These are phyloP conservation scores for Huntiella decipiens DNA, from an alignment of 2,329 filamentous ascomycete species.

Conservation along the genomic window DNA sequence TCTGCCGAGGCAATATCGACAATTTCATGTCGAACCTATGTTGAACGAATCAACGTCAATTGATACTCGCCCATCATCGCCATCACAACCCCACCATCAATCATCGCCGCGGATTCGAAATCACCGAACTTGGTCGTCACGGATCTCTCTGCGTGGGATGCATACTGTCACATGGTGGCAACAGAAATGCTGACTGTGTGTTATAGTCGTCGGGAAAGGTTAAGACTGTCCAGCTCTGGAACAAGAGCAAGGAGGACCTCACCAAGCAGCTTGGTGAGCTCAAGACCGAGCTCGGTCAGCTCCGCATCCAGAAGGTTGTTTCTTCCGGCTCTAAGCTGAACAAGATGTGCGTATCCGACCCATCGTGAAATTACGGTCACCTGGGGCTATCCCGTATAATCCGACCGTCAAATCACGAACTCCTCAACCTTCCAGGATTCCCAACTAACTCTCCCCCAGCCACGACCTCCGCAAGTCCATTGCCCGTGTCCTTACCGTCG, in stretches of 20 bases:
- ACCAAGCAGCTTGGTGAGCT: slow-evolving; percentile 86
- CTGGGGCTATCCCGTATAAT: background rate
- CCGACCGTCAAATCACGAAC: background rate
- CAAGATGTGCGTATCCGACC: slow-evolving; percentile 57
- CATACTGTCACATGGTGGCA: background rate
- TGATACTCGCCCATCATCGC: too few species aligned
- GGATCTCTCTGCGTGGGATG: too few species aligned
- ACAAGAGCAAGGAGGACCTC: slow-evolving; percentile 98
- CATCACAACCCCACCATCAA: too few species aligned
- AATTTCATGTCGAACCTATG: too few species aligned
- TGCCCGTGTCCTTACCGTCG: slow-evolving; percentile 94
- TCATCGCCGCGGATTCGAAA: too few species aligned
- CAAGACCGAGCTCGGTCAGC: slow-evolving; percentile 88
- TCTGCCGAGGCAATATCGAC: too few species aligned
- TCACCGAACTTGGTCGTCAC: too few species aligned
- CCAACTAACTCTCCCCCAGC: slow-evolving; percentile 29
- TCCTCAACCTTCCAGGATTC: background rate
- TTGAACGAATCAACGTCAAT: too few species aligned
- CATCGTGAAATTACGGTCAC: background rate
- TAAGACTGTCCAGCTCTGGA: slow-evolving; percentile 93
- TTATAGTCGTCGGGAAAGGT: slow-evolving; percentile 43
- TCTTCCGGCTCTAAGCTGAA: slow-evolving; percentile 90
- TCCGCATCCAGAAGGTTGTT: slow-evolving; percentile 96
- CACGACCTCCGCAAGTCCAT: slow-evolving; percentile 99
- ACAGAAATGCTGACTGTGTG: slow-evolving; percentile 9